Evolutionary conservation across 2,329 filamentous ascomycete genomes (phyloP).

Genomic region (Ceratocystis alfenasii): DNA sequence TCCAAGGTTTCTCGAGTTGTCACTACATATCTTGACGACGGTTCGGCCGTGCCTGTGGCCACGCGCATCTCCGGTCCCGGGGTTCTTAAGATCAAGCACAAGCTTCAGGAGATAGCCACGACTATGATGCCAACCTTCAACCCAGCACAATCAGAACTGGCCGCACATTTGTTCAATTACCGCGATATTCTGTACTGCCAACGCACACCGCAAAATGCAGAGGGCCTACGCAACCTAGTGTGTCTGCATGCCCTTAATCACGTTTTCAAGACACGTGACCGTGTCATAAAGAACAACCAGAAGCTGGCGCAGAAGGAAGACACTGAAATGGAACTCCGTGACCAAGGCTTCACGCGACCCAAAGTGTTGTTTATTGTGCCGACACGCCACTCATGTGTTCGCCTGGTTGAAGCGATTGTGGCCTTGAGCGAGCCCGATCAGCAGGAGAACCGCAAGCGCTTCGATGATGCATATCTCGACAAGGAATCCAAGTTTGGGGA

Average conservation of each 20-base stretch:
- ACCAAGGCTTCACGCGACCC: slow-evolving; percentile 90
- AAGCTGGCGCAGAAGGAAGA: slow-evolving; percentile 55
- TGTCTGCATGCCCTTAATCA: slow-evolving; percentile 86
- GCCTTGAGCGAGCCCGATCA: slow-evolving; percentile 71
- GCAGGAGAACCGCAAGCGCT: slow-evolving; percentile 88
- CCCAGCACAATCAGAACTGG: slow-evolving; percentile 50
- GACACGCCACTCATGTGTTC: slow-evolving; percentile 73
- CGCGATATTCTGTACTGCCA: slow-evolving; percentile 67
- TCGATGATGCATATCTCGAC: slow-evolving; percentile 69
- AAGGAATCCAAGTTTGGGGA: slow-evolving; percentile 52
- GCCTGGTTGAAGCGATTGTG: slow-evolving; percentile 65
- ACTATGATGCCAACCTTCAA: slow-evolving; percentile 48
- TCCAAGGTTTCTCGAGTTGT: slow-evolving; percentile 39
- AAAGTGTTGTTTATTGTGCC: slow-evolving; percentile 86
- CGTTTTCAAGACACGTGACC: slow-evolving; percentile 84
- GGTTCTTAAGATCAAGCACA: slow-evolving; percentile 56
- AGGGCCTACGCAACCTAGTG: slow-evolving; percentile 55
- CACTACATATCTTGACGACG: slow-evolving; percentile 35
- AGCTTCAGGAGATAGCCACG: slow-evolving; percentile 44
- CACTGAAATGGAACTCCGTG: slow-evolving; percentile 61
- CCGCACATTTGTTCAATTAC: slow-evolving; percentile 68
- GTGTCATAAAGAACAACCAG: slow-evolving; percentile 83
- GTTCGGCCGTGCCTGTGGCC: slow-evolving; percentile 6
- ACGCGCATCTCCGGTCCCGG: slow-evolving; percentile 32
- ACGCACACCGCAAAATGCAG: slow-evolving; percentile 56